Evolutionary conservation across 2,329 filamentous ascomycete genomes (phyloP).

Genomic region (Pseudopyrenochaeta lycopersici): DNA sequence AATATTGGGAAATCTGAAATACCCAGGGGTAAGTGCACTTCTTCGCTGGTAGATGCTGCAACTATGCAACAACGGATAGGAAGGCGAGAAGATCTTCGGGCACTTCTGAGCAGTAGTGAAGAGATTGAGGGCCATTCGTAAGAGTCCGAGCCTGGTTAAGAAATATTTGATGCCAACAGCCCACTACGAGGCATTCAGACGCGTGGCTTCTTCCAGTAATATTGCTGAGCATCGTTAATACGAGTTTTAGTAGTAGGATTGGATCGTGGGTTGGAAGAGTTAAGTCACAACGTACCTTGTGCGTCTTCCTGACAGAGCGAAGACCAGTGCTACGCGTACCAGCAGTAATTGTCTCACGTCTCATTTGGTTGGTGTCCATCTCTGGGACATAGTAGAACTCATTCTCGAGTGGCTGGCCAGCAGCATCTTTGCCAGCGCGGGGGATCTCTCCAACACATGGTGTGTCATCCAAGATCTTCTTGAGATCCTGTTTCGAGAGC

Average conservation of each 20-base stretch:
- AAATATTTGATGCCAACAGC: too few species aligned
- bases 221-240: conserved; percentile 63
- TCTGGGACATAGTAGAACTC: conserved; percentile 98
- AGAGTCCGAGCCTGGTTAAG: not conserved
- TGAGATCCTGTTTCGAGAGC: conserved; percentile 63
- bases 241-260: not conserved
- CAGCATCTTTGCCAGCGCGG: conserved; percentile 93
- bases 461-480: conserved; percentile 75
- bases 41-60: not conserved
- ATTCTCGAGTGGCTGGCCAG: conserved; percentile 90
- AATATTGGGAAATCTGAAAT: conserved; percentile 11
- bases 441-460: conserved; percentile 86
- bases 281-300: conserved; percentile 75
- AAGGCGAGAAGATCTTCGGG: not conserved
- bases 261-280: not conserved
- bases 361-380: conserved; percentile 78
- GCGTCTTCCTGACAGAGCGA: conserved; percentile 89
- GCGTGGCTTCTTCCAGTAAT: conserved; percentile 73
- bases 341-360: conserved; percentile 83
- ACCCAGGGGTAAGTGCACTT: not conserved
- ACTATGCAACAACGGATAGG: not conserved
- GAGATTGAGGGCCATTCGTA: not conserved
- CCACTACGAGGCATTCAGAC: conserved; percentile 21
- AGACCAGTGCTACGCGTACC: conserved; percentile 89
- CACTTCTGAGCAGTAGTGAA: not conserved